Evolutionary conservation across 2,329 filamentous ascomycete genomes (phyloP).

Genomic region (Curvularia eragrostidis): DNA sequence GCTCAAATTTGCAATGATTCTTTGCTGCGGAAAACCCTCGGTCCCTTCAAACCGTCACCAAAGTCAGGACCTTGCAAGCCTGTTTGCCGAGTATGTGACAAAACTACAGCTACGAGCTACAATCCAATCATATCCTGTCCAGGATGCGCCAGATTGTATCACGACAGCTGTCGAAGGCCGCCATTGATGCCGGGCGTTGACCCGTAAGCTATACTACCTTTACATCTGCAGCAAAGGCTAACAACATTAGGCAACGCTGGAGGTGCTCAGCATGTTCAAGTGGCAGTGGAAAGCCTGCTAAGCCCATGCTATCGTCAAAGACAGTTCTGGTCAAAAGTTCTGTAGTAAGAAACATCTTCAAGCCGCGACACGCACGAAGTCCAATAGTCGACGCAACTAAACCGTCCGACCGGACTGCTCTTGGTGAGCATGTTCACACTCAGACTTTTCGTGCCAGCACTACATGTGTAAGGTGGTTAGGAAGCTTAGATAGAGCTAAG

Average conservation of each 20-base stretch:
- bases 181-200: slow-evolving; percentile 14
- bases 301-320: background rate
- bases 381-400: background rate
- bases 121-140: slow-evolving; percentile 43
- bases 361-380: background rate
- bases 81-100: slow-evolving; percentile 43
- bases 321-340: background rate
- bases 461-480: background rate
- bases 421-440: background rate
- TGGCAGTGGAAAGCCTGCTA: background rate
- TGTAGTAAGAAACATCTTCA: slow-evolving; percentile 7
- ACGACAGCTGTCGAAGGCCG: slow-evolving; percentile 46
- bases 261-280: slow-evolving; percentile 24
- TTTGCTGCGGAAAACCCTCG: background rate
- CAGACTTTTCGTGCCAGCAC: background rate
- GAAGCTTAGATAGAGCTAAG: background rate
- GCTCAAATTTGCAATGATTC: background rate
- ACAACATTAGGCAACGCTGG: slow-evolving; percentile 20
- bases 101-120: slow-evolving; percentile 24
- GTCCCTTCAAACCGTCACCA: slow-evolving; percentile 20
- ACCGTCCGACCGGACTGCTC: background rate
- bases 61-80: slow-evolving; percentile 12
- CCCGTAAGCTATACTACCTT: slow-evolving; percentile 12
- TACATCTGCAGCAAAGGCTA: slow-evolving; percentile 4
- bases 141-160: slow-evolving; percentile 45